phyloP scores from a whole-genome alignment of 2,329 filamentous ascomycete species.

The Beauveria rudraprayagi region DNA sequence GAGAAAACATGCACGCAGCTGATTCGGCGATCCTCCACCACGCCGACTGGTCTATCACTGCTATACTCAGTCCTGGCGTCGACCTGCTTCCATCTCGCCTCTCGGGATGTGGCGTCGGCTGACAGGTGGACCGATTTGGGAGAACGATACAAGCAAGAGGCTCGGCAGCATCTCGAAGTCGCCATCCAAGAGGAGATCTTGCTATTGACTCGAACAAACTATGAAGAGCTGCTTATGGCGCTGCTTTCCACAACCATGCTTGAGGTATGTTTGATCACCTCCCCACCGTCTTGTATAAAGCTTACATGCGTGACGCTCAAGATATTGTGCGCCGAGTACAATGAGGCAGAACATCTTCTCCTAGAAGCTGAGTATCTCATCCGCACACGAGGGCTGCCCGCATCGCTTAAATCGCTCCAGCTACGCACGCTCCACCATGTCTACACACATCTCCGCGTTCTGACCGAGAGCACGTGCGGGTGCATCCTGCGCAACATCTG shows the following conservation, averaged over 20 bases:
- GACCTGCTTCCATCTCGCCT: background rate
- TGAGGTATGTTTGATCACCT: background rate
- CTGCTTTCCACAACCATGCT: background rate
- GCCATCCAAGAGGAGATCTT: slow-evolving; percentile 1
- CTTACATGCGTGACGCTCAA: background rate
- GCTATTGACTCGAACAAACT: background rate
- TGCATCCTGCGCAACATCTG: slow-evolving; percentile 4
- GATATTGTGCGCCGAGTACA: slow-evolving; percentile 1
- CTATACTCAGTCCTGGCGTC: background rate
- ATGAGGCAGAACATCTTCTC: slow-evolving; percentile 4
- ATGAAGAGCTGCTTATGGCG: slow-evolving; percentile 1
- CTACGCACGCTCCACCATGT: background rate
- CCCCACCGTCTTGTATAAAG: background rate
- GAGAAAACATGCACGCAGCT: background rate
- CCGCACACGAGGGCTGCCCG: background rate
- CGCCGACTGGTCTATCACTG: background rate
- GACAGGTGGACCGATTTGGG: background rate
- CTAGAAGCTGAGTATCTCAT: slow-evolving; percentile 5
- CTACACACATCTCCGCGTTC: slow-evolving; percentile 4
- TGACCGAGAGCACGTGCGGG: slow-evolving; percentile 7
- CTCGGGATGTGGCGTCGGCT: background rate
- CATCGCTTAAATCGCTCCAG: background rate
- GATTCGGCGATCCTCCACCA: background rate
- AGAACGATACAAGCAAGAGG: background rate
- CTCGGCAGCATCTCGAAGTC: background rate